phyloP scores from a whole-genome alignment of 768 basidiomycete genomes.

The Boletellus emodensis region DNA sequence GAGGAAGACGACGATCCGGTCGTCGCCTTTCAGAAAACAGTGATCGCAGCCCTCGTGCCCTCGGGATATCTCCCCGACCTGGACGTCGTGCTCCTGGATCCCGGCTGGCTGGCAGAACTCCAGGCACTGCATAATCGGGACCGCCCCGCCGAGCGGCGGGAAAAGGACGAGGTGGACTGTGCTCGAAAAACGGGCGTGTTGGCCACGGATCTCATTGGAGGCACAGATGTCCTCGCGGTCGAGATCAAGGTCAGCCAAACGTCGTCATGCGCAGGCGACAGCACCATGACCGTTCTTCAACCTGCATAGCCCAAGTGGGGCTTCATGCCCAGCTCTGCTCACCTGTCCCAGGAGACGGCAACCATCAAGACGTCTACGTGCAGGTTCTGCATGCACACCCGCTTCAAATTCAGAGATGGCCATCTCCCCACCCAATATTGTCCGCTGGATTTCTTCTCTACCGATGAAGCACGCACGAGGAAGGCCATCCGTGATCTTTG shows the following conservation, averaged over 20 bases:
- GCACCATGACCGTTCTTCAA: background rate
- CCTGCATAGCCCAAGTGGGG: conserved; percentile 89
- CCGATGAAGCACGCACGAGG: conserved; percentile 53
- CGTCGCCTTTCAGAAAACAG: conserved; percentile 55
- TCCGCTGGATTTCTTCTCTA: conserved; percentile 88
- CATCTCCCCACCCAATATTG: conserved; percentile 55
- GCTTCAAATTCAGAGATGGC: conserved; percentile 40
- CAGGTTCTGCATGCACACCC: conserved; percentile 88
- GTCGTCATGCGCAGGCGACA: background rate
- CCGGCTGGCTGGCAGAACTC: conserved; percentile 59
- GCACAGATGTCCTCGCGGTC: conserved; percentile 55
- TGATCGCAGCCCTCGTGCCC: conserved; percentile 67
- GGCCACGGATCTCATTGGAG: conserved; percentile 76
- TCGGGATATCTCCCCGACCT: conserved; percentile 54
- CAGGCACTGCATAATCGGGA: conserved; percentile 39
- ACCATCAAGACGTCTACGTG: conserved; percentile 68
- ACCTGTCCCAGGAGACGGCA: conserved; percentile 58
- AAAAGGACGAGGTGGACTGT: conserved; percentile 57
- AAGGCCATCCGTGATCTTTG: conserved; percentile 68
- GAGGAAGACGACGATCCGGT: conserved; percentile 38
- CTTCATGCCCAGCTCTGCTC: conserved; percentile 65
- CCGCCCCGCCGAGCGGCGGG: conserved; percentile 56
- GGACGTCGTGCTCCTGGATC: conserved; percentile 42
- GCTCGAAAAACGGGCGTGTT: conserved; percentile 55
- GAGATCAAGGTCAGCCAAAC: conserved; percentile 79